phyloP scores from a whole-genome alignment of 208 protist genomes.

The Acanthamoeba culbertsoni region DNA sequence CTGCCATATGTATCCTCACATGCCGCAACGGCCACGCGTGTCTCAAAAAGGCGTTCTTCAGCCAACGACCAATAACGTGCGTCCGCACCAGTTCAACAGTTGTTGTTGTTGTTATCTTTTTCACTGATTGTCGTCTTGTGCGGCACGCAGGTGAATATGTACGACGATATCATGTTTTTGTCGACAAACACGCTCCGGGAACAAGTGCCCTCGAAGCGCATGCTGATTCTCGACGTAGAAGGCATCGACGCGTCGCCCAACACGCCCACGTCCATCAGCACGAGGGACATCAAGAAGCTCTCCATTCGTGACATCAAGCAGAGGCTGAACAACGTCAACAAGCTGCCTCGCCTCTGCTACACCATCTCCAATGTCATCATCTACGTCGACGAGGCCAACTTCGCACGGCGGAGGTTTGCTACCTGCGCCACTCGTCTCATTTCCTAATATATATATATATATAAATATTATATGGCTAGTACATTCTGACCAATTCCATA shows the following conservation, averaged over 20 bases:
- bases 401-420: neutral
- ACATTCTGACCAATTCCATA: too few species aligned
- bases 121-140: neutral
- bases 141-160: neutral
- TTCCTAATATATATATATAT: too few species aligned
- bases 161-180: slow-evolving; percentile 29
- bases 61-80: slow-evolving; percentile 13
- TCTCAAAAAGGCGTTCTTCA: slow-evolving; percentile 16
- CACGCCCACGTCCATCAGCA: neutral
- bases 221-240: neutral
- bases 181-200: neutral
- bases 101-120: neutral
- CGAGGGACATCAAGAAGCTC: slow-evolving; percentile 11
- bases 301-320: neutral
- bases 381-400: slow-evolving; percentile 32
- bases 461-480: too few species aligned
- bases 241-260: neutral
- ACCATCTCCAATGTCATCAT: slow-evolving; percentile 36
- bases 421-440: neutral
- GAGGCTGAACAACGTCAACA: slow-evolving; percentile 32
- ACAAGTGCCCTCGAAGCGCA: neutral
- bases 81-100: neutral
- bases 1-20: slow-evolving; percentile 26
- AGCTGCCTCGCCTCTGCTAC: slow-evolving; percentile 3
- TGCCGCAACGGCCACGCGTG: slow-evolving; percentile 10